Evolutionary conservation across 495 filamentous ascomycete species (phyloP).

Genomic region (Daldinia decipiens): DNA sequence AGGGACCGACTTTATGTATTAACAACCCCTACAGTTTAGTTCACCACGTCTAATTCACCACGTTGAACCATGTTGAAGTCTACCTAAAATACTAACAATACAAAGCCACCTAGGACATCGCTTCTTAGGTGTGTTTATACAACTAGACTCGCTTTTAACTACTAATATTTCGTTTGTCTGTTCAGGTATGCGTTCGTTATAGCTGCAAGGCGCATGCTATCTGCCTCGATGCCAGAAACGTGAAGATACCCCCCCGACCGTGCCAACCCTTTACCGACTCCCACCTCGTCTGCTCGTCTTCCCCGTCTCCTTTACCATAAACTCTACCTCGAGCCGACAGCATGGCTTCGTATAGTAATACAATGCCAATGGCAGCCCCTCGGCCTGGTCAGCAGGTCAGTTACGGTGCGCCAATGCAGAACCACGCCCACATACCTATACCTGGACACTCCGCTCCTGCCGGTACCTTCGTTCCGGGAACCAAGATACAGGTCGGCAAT

Average conservation of each 20-base stretch:
- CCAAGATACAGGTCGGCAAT: slow-evolving; percentile 92
- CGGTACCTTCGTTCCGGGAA: slow-evolving; percentile 91
- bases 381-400: slow-evolving; percentile 50
- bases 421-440: slow-evolving; percentile 40
- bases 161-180: background rate
- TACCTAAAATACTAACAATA: background rate
- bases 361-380: slow-evolving; percentile 49
- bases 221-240: slow-evolving; percentile 44
- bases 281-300: slow-evolving; percentile 19
- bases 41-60: slow-evolving; percentile 11
- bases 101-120: slow-evolving; percentile 10
- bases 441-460: slow-evolving; percentile 68
- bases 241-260: slow-evolving; percentile 37
- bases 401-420: slow-evolving; percentile 49
- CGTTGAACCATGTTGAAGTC: slow-evolving; percentile 16
- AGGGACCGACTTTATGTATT: slow-evolving; percentile 7
- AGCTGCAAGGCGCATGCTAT: slow-evolving; percentile 41
- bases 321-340: slow-evolving; percentile 5
- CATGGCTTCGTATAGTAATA: slow-evolving; percentile 61
- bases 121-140: slow-evolving; percentile 6
- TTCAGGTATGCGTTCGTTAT: slow-evolving; percentile 44
- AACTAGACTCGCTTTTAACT: slow-evolving; percentile 22
- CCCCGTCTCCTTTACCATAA: slow-evolving; percentile 10
- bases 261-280: slow-evolving; percentile 40
- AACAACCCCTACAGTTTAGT: slow-evolving; percentile 17